Evolutionary conservation across 352 stramenopile genomes (phyloP).

Genomic region (Globisporangium carolinianum): DNA sequence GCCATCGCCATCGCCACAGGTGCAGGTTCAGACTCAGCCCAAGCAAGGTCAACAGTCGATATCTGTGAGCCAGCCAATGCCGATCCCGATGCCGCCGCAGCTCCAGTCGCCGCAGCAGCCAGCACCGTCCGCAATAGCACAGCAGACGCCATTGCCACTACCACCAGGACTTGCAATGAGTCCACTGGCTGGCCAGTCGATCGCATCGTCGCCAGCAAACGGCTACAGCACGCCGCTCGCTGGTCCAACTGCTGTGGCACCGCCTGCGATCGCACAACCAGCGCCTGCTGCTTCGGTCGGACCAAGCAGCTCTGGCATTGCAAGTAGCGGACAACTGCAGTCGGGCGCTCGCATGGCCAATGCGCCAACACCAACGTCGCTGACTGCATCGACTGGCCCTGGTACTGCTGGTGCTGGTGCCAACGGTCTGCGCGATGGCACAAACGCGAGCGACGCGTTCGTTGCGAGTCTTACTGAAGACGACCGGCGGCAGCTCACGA

Average conservation of each 20-base stretch:
- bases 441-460: conserved; percentile 14
- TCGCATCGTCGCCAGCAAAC: not conserved
- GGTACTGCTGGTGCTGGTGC: too few species aligned
- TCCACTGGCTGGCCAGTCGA: not conserved
- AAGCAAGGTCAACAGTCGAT: conserved; percentile 10
- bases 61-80: conserved; percentile 10
- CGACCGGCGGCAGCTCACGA: conserved; percentile 59
- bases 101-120: conserved; percentile 15
- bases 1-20: not conserved
- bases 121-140: not conserved
- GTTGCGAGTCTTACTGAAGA: conserved; percentile 51
- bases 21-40: conserved; percentile 10
- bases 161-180: not conserved
- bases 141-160: not conserved
- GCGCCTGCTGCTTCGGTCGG: too few species aligned
- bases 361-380: not conserved
- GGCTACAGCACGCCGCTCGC: not conserved
- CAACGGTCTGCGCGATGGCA: too few species aligned
- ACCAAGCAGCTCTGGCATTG: too few species aligned
- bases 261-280: too few species aligned
- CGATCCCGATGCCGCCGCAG: conserved; percentile 22
- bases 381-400: not conserved
- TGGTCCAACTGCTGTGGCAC: too few species aligned
- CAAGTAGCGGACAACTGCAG: not conserved
- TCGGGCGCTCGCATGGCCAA: not conserved